Conservation (phyloP, 2,329 filamentous ascomycete genomes). For the Zymoseptoria passerinii region DNA sequence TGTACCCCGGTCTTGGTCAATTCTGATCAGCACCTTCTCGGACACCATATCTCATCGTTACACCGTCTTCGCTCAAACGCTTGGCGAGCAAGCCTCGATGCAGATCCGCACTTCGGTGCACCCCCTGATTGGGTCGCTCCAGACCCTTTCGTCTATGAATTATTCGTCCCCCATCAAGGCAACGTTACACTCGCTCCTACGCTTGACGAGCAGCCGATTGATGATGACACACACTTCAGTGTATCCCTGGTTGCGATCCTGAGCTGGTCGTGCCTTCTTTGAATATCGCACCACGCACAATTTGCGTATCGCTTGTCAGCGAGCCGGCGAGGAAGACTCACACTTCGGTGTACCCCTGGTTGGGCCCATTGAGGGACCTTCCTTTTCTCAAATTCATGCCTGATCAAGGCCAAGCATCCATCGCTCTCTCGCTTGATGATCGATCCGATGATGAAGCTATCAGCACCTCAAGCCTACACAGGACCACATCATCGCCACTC, state of each 20-base stretch:
- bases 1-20: no score
- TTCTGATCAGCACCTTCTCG: no score
- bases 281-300: not conserved
- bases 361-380: not conserved
- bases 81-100: not conserved
- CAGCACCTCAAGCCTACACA: not conserved
- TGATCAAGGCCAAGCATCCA: not conserved
- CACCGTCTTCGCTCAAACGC: not conserved
- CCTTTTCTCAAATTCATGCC: not conserved
- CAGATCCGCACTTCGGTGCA: not conserved
- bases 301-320: not conserved
- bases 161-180: not conserved
- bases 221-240: not conserved
- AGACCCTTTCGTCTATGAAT: no score
- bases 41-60: not conserved
- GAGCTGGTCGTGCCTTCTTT: not conserved
- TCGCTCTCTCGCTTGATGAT: not conserved
- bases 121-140: not conserved
- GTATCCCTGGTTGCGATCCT: not conserved
- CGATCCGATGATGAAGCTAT: not conserved
- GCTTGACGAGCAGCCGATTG: not conserved
- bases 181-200: not conserved
- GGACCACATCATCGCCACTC: not conserved
- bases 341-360: not conserved
- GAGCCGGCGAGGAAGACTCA: not conserved